Evolutionary conservation across 179 eudicot genomes (phyloP).

Genomic region (Silene coronaria): DNA sequence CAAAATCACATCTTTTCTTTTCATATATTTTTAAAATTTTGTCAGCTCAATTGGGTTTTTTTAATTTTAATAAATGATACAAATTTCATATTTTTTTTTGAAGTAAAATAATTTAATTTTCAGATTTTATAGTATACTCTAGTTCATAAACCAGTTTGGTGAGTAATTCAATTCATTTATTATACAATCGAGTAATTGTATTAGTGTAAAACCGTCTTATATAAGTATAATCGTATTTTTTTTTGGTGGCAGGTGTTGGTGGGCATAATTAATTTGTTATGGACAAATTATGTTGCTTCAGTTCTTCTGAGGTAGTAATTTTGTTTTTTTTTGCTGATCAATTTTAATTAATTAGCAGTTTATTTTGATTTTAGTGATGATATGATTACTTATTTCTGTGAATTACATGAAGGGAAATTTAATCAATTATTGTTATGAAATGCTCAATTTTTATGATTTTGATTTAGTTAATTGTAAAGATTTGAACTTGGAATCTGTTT

Average conservation of each 20-base stretch:
- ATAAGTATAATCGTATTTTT: too few relatives aligned
- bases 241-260: neutral
- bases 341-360: neutral
- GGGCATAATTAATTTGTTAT: constrained; percentile 13
- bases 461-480: neutral
- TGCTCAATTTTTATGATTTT: neutral
- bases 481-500: too few relatives aligned
- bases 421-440: neutral
- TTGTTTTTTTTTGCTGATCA: neutral
- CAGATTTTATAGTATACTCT: neutral
- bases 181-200: neutral
- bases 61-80: neutral
- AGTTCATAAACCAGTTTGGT: constrained; percentile 1
- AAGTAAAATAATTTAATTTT: neutral
- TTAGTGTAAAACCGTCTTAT: neutral
- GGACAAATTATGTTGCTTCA: constrained; percentile 35
- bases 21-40: neutral
- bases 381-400: neutral
- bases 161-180: neutral
- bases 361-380: neutral
- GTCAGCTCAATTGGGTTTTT: neutral
- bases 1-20: neutral
- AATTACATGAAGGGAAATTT: neutral
- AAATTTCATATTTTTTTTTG: neutral
- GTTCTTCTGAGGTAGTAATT: constrained; percentile 35